A percentile compares a stretch with the other conserved stretches of the same genome.
These are phyloP conservation scores for Tremella fuciformis DNA, from an alignment of 768 basidiomycete species.

Conservation along the genomic window DNA sequence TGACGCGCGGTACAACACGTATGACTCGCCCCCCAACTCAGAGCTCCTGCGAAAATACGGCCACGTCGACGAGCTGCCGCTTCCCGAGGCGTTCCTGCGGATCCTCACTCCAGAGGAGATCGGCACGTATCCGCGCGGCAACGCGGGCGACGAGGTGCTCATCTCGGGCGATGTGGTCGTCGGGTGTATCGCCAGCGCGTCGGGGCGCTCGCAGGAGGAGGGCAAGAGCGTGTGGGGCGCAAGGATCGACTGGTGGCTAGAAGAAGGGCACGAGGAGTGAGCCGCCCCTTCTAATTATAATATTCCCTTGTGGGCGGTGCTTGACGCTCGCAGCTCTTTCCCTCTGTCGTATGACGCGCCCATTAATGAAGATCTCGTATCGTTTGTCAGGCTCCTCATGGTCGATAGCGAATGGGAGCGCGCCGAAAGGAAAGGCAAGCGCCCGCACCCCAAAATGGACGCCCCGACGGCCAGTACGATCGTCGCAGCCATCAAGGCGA, in stretches of 20 bases:
- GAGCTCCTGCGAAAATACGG: slow-evolving; percentile 93
- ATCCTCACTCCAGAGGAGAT: slow-evolving; percentile 24
- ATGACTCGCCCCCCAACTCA: slow-evolving; percentile 86
- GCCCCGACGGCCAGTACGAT: too few relatives aligned
- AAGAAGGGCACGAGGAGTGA: slow-evolving; percentile 53
- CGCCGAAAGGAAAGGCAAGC: slow-evolving; percentile 17
- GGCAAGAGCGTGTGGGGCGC: slow-evolving; percentile 53
- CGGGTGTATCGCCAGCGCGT: slow-evolving; percentile 12
- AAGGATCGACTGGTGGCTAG: slow-evolving; percentile 90
- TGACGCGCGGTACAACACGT: slow-evolving; percentile 78
- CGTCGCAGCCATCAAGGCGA: too few relatives aligned
- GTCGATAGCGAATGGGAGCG: slow-evolving; percentile 28
- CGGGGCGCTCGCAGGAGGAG: slow-evolving; percentile 22
- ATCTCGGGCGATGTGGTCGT: slow-evolving; percentile 38
- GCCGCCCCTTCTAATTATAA: slow-evolving; percentile 3
- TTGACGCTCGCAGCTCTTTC: slow-evolving; percentile 27
- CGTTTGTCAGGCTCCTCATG: slow-evolving; percentile 32
- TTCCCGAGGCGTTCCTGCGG: slow-evolving; percentile 14
- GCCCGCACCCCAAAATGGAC: slow-evolving; percentile 4
- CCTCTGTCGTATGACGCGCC: slow-evolving; percentile 15
- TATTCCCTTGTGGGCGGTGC: not conserved
- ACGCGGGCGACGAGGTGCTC: slow-evolving; percentile 49
- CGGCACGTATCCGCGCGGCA: slow-evolving; percentile 41
- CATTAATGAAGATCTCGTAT: slow-evolving; percentile 20
- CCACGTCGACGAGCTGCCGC: slow-evolving; percentile 73